phyloP scores from a whole-genome alignment of 192 early-diverging fungal genomes.

The Backusella australiensis region DNA sequence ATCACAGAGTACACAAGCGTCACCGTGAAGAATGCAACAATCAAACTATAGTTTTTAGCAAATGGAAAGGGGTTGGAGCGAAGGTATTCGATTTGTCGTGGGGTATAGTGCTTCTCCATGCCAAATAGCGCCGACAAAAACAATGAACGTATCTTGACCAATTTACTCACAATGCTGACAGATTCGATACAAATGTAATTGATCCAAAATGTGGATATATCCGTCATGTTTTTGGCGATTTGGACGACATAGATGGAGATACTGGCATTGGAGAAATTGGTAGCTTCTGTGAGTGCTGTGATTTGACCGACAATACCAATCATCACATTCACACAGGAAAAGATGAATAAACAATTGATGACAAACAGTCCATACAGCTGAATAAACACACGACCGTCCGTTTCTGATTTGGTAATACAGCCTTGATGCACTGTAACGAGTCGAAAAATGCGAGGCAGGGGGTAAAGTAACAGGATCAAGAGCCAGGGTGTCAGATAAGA shows the following conservation, averaged over 20 bases:
- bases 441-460: conserved; percentile 61
- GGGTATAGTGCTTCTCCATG: conserved; percentile 49
- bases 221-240: conserved; percentile 33
- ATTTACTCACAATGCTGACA: conserved; percentile 61
- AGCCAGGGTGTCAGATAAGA: conserved; percentile 62
- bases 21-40: conserved; percentile 68
- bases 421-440: conserved; percentile 66
- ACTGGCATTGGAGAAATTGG: not conserved
- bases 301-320: conserved; percentile 31
- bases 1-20: conserved; percentile 69
- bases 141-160: conserved; percentile 58
- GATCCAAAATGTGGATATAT: conserved; percentile 72
- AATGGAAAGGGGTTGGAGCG: conserved; percentile 51
- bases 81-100: conserved; percentile 62
- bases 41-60: conserved; percentile 59
- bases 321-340: conserved; percentile 47
- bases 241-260: conserved; percentile 17
- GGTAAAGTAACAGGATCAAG: conserved; percentile 57
- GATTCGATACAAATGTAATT: conserved; percentile 64
- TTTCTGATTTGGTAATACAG: conserved; percentile 59
- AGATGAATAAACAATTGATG: conserved; percentile 67
- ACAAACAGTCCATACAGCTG: conserved; percentile 74
- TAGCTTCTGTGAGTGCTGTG: not conserved
- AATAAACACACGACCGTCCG: conserved; percentile 61
- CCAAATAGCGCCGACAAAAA: conserved; percentile 40